Base-by-base conservation (phyloP, 331 rosid genomes). In the Prunus yedoensis region DNA sequence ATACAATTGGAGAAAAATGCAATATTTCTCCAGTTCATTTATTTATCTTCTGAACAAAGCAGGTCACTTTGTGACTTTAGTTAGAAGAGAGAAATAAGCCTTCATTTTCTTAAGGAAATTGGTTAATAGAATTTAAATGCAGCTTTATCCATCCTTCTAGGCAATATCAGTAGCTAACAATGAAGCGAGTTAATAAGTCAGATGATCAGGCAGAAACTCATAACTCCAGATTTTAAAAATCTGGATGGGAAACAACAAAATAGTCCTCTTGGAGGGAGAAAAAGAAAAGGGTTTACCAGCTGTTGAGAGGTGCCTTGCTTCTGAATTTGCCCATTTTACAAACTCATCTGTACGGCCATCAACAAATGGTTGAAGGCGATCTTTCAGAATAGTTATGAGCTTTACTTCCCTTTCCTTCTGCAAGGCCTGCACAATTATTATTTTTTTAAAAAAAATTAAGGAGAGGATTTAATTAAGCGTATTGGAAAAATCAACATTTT, bases 331-430 rank as follows among this genome's bases (percentile, higher is more conserved):
- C 96, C 93, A 88, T 43, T 61, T 54, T 69, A 82, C 83, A 77
- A 94, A 94, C 78, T 94, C 99, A 30, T 90, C 90, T 46, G 10
- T 67, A 77, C 66, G 85, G 71, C 87, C 92, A 20, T 85, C 90
- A 43, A 92, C 95, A 84, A 84, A 90, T 73, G 87, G 96, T 70
- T 88, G 93, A 73, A 94, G 76, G 75, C 79, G 96, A 60, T 78
- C 87, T 81, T 81, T 94, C 83, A 94, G 73, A 80, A 75, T 67
- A 21, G 70, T 17, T 69, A 75, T 62, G 59, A 94, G 96, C 86
- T 86, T 92, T 71, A 59, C 77, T 79, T 90, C 92, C 88, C 99
- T 90, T 86, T 90, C 96, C 77, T 84, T 94, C 82, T 87, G 99
- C 83, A 86, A 56, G 38, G 85, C 54, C 99, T 94, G 78, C 45